A percentile compares a stretch with the other conserved stretches of the same genome.
Evolutionary conservation across 768 basidiomycete genomes (phyloP).

Genomic region (Leccinum sublutescens): DNA sequence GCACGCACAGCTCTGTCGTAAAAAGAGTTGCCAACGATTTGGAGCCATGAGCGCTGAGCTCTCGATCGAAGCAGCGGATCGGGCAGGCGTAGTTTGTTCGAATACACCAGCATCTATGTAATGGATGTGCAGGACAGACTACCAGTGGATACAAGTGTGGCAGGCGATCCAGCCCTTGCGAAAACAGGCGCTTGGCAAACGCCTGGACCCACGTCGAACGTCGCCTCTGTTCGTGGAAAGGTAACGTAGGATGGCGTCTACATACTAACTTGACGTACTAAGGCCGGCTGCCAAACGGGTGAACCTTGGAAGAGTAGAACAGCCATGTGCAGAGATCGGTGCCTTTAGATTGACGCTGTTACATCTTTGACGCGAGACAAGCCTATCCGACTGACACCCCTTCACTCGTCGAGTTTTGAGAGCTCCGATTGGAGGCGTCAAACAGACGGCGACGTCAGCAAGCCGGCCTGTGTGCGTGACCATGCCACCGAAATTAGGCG

Average conservation of each 20-base stretch:
- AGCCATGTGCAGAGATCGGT: background rate
- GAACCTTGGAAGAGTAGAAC: background rate
- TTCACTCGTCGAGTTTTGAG: too few relatives aligned
- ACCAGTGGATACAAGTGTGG: background rate
- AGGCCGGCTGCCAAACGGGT: background rate
- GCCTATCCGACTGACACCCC: background rate
- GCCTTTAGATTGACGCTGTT: background rate
- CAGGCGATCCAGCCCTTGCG: background rate
- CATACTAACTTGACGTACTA: background rate
- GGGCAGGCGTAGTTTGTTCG: too few relatives aligned
- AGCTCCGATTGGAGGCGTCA: too few relatives aligned
- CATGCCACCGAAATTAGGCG: background rate
- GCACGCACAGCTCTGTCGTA: background rate
- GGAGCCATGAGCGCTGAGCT: too few relatives aligned
- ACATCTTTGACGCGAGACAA: background rate
- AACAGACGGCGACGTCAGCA: too few relatives aligned
- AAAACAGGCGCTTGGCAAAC: background rate
- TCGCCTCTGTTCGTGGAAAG: background rate
- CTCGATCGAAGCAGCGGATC: too few relatives aligned
- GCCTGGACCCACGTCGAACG: background rate
- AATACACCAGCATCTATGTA: background rate
- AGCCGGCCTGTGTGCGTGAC: too few relatives aligned
- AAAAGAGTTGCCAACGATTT: background rate
- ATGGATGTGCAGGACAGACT: background rate
- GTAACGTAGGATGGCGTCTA: background rate